Percentiles rank a stretch among this genome's conserved stretches.
Conservation (phyloP, 164 flowering plant genomes). For the Liquidambar formosana region DNA sequence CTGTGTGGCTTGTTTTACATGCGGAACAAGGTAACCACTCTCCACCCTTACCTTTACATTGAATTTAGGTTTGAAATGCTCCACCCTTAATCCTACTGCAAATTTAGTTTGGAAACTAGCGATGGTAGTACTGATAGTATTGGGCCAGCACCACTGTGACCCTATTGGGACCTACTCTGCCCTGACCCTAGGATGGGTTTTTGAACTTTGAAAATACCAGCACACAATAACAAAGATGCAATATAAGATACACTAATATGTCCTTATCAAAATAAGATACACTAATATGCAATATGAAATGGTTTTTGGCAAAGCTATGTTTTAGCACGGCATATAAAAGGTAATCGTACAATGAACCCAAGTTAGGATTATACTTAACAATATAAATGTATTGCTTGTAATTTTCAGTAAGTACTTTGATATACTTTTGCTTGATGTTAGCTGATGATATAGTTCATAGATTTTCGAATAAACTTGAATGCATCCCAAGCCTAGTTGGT, state of each 20-base stretch:
- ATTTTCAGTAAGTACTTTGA: not conserved
- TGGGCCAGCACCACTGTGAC: not conserved
- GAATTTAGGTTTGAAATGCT: not conserved
- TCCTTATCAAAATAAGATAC: not conserved
- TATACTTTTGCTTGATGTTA: not conserved
- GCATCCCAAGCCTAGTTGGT: too few relatives aligned
- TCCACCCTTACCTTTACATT: not conserved
- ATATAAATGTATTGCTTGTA: not conserved
- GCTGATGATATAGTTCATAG: too few relatives aligned
- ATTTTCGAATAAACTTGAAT: too few relatives aligned
- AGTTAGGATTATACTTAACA: too few relatives aligned
- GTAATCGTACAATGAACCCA: too few relatives aligned
- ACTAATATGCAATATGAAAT: not conserved
- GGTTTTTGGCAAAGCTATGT: too few relatives aligned
- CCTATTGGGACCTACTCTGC: not conserved
- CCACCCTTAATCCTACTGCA: not conserved
- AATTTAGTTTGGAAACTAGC: not conserved
- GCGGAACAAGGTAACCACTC: slow-evolving; percentile 65
- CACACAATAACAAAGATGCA: not conserved
- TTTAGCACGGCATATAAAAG: too few relatives aligned
- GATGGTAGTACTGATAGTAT: not conserved
- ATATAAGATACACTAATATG: not conserved
- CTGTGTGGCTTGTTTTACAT: slow-evolving; percentile 77
- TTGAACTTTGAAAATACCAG: too few relatives aligned
- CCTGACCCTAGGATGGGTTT: not conserved